phyloP scores from a whole-genome alignment of 2,329 filamentous ascomycete genomes.

The Neofusicoccum kwambonambiense region DNA sequence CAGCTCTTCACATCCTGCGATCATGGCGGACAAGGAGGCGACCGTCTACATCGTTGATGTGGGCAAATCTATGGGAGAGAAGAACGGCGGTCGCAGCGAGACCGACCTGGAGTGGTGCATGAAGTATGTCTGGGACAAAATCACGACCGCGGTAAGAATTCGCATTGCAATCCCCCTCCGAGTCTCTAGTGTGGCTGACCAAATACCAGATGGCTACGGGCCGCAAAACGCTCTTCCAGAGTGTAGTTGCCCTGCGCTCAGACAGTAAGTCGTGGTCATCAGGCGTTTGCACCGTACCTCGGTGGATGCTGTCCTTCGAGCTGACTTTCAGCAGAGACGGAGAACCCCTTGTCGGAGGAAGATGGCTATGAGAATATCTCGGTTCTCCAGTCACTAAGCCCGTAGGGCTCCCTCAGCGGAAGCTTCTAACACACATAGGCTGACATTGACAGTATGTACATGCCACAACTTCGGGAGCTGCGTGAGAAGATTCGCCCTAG shows the following conservation, averaged over 20 bases:
- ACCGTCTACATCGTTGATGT: slow-evolving; percentile 90
- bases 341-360: slow-evolving; percentile 64
- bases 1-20: neutral
- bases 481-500: slow-evolving; percentile 66
- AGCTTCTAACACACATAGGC: neutral
- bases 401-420: slow-evolving; percentile 51
- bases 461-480: slow-evolving; percentile 68
- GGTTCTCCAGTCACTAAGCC: slow-evolving; percentile 63
- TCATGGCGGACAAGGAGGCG: slow-evolving; percentile 90
- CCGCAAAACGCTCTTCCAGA: slow-evolving; percentile 70
- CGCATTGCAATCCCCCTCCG: neutral
- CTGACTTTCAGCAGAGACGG: slow-evolving; percentile 51
- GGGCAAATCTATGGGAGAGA: slow-evolving; percentile 77
- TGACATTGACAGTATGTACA: slow-evolving; percentile 50
- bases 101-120: slow-evolving; percentile 87
- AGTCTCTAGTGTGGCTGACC: neutral
- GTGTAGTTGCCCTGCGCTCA: slow-evolving; percentile 81
- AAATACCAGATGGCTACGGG: slow-evolving; percentile 56
- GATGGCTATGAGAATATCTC: slow-evolving; percentile 79
- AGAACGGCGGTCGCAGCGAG: slow-evolving; percentile 67
- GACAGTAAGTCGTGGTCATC: slow-evolving; percentile 49
- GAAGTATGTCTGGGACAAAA: slow-evolving; percentile 93
- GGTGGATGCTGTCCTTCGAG: neutral
- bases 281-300: neutral
- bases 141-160: slow-evolving; percentile 66